Percentiles rank a stretch among this genome's conserved stretches.
Conservation (phyloP, 495 filamentous ascomycete genomes). For the Pyronema domesticum region DNA sequence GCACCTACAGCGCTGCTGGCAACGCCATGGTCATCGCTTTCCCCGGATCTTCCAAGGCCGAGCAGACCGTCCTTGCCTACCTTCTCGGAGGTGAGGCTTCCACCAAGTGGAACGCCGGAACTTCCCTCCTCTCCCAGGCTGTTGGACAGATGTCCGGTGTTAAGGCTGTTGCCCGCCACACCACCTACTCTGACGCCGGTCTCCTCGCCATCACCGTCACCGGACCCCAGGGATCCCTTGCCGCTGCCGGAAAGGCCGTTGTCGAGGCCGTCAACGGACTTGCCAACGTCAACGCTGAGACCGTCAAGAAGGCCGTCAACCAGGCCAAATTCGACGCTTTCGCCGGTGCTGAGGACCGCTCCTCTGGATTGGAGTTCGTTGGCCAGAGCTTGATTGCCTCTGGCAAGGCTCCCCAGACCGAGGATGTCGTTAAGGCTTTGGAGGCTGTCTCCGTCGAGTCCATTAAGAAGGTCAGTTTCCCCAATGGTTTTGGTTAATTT, state of each 20-base stretch:
- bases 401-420: slow-evolving; percentile 71
- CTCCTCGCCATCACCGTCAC: slow-evolving; percentile 64
- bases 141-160: slow-evolving; percentile 46
- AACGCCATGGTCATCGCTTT: slow-evolving; percentile 78
- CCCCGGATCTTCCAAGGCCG: slow-evolving; percentile 76
- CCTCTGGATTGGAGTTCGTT: slow-evolving; percentile 29
- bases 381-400: slow-evolving; percentile 46
- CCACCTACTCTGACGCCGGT: slow-evolving; percentile 84
- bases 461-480: slow-evolving; percentile 62
- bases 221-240: slow-evolving; percentile 50
- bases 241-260: slow-evolving; percentile 39
- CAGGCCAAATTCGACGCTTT: slow-evolving; percentile 86
- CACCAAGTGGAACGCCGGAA: slow-evolving; percentile 93
- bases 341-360: slow-evolving; percentile 49
- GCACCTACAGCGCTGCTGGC: slow-evolving; percentile 52
- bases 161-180: slow-evolving; percentile 48
- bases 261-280: slow-evolving; percentile 68
- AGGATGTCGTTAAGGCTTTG: slow-evolving; percentile 59
- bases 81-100: slow-evolving; percentile 76
- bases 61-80: slow-evolving; percentile 70
- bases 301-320: slow-evolving; percentile 76
- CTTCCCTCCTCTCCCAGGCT: slow-evolving; percentile 70
- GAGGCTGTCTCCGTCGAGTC: slow-evolving; percentile 65
- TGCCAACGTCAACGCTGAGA: slow-evolving; percentile 57
- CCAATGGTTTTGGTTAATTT: not conserved